Percentiles rank a stretch among this genome's conserved stretches.
These are phyloP conservation scores for Lodderomyces oxycetoniae DNA, from an alignment of 1,139 yeast genomes.

Conservation along the genomic window DNA sequence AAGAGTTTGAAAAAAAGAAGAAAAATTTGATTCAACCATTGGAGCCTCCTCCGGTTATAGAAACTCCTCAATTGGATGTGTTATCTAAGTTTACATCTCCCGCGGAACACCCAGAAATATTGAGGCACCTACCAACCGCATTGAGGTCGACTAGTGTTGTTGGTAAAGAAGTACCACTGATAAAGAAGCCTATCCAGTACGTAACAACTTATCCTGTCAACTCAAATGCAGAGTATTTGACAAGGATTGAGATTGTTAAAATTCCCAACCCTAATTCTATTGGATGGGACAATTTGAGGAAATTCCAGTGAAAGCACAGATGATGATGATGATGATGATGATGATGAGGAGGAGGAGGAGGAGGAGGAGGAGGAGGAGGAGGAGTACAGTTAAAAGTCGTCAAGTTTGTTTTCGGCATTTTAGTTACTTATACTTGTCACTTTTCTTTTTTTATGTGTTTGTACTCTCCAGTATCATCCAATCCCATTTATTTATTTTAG, in stretches of 20 bases:
- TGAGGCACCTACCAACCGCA: constrained; percentile 30
- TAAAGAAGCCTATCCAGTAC: constrained; percentile 36
- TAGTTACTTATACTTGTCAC: not conserved
- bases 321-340: not conserved
- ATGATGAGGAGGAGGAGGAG: too few relatives aligned
- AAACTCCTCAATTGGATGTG: constrained; percentile 16
- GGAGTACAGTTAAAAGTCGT: too few relatives aligned
- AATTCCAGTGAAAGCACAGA: constrained; percentile 23
- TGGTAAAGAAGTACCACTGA: constrained; percentile 19
- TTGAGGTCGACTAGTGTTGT: constrained; percentile 22
- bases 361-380: too few relatives aligned
- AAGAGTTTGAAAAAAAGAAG: constrained; percentile 10
- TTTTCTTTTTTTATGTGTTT: not conserved
- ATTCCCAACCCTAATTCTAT: constrained; percentile 44
- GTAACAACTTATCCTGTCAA: constrained; percentile 26
- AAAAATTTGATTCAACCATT: constrained; percentile 13
- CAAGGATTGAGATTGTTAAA: constrained; percentile 38
- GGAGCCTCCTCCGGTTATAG: constrained; percentile 21
- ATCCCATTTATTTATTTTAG: constrained; percentile 12
- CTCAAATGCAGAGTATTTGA: constrained; percentile 31
- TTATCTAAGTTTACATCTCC: constrained; percentile 32
- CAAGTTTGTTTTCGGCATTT: too few relatives aligned
- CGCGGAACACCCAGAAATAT: constrained; percentile 29
- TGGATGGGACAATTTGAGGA: constrained; percentile 45
- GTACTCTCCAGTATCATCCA: constrained; percentile 9